Evolutionary conservation across 768 basidiomycete genomes (phyloP).

Genomic region (Podaxis mareebaensis): DNA sequence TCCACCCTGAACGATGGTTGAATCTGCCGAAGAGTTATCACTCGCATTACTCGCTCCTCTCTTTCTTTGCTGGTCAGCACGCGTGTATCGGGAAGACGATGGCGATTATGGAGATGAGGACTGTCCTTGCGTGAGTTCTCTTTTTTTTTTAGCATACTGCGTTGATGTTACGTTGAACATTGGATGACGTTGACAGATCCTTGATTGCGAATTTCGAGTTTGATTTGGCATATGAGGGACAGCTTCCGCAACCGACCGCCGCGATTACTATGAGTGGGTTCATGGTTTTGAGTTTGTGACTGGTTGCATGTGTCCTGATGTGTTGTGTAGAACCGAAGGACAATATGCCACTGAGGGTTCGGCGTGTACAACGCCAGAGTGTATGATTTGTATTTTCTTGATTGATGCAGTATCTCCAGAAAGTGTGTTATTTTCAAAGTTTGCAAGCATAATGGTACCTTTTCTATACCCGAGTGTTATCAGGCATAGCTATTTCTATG

Average conservation of each 20-base stretch:
- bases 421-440: no score
- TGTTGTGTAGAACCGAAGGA: neutral
- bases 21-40: conserved; percentile 36
- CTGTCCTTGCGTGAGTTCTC: conserved; percentile 36
- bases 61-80: conserved; percentile 47
- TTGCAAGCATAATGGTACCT: no score
- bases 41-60: conserved; percentile 36
- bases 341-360: neutral
- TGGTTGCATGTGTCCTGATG: neutral
- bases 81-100: conserved; percentile 50
- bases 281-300: neutral
- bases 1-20: conserved; percentile 49
- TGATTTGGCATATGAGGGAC: conserved; percentile 39
- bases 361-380: neutral
- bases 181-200: no score
- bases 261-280: conserved; percentile 47
- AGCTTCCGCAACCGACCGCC: conserved; percentile 25
- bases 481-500: no score
- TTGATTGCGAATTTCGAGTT: conserved; percentile 41
- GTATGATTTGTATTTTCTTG: neutral
- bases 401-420: neutral
- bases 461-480: neutral
- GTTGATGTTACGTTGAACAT: no score
- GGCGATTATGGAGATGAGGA: conserved; percentile 51
- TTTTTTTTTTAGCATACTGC: no score